A percentile compares a stretch with the other conserved stretches of the same genome.
These are phyloP conservation scores for Coemansia sp. DNA, from an alignment of 192 early-diverging fungal species.

Conservation along the genomic window DNA sequence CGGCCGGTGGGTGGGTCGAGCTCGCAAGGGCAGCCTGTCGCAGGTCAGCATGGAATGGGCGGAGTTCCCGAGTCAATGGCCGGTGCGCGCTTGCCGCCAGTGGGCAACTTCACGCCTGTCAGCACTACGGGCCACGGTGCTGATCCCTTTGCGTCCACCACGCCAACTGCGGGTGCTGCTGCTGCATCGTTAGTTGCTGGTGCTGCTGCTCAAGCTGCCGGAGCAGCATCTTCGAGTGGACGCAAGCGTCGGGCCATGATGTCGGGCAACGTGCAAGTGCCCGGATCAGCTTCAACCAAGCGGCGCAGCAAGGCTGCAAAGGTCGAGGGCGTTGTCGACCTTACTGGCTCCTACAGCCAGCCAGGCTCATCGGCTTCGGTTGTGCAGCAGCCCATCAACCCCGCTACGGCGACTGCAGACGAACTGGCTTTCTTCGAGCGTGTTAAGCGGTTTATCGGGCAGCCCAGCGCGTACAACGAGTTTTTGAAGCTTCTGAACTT, in stretches of 20 bases:
- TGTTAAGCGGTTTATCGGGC: conserved; percentile 82
- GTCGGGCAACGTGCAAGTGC: conserved; percentile 23
- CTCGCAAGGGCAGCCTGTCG: conserved; percentile 10
- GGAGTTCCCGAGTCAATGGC: conserved; percentile 20
- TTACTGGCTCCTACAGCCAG: conserved; percentile 20
- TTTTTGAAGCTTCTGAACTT: conserved; percentile 95
- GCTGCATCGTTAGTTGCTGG: conserved; percentile 7
- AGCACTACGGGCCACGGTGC: conserved; percentile 16
- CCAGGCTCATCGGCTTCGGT: not conserved
- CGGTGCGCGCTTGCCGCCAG: conserved; percentile 58
- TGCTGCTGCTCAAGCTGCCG: conserved; percentile 18
- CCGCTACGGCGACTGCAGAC: conserved; percentile 62
- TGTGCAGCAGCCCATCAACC: conserved; percentile 30
- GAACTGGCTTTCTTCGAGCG: conserved; percentile 96
- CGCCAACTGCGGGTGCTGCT: not conserved
- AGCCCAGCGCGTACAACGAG: conserved; percentile 90
- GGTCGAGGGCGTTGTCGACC: conserved; percentile 20
- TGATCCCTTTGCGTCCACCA: conserved; percentile 28
- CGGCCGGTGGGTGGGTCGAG: conserved; percentile 17
- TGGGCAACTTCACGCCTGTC: conserved; percentile 61
- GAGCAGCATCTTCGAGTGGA: conserved; percentile 25
- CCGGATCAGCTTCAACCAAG: conserved; percentile 39
- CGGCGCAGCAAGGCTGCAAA: conserved; percentile 45
- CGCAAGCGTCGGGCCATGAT: conserved; percentile 47
- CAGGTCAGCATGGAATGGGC: conserved; percentile 23